Evolutionary conservation across 2,329 filamentous ascomycete species (phyloP).

Genomic region (Tolypocladium capitatum): DNA sequence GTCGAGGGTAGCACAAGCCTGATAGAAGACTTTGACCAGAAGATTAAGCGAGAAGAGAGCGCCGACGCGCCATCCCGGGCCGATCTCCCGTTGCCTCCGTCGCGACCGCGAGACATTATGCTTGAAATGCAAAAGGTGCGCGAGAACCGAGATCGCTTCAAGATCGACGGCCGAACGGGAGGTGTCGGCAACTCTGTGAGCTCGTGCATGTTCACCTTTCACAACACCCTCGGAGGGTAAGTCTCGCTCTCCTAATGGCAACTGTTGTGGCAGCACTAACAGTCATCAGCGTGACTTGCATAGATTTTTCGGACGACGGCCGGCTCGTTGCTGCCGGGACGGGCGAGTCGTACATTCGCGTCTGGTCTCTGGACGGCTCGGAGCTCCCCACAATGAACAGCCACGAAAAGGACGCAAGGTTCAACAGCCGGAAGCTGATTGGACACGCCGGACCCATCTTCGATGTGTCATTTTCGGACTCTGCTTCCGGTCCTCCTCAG

Average conservation of each 20-base stretch:
- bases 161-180: slow-evolving; percentile 70
- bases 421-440: slow-evolving; percentile 58
- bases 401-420: slow-evolving; percentile 44
- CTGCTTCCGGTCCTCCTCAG: slow-evolving; percentile 41
- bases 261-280: neutral
- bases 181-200: slow-evolving; percentile 74
- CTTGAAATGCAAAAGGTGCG: slow-evolving; percentile 91
- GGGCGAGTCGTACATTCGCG: slow-evolving; percentile 85
- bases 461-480: slow-evolving; percentile 70
- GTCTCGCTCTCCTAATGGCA: slow-evolving; percentile 12
- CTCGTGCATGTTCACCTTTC: slow-evolving; percentile 95
- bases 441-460: slow-evolving; percentile 88
- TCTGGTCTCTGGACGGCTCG: slow-evolving; percentile 84
- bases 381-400: slow-evolving; percentile 56
- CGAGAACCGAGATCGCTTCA: slow-evolving; percentile 84
- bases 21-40: slow-evolving; percentile 76
- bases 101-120: slow-evolving; percentile 76
- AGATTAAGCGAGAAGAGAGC: slow-evolving; percentile 79
- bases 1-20: slow-evolving; percentile 57
- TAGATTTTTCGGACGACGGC: slow-evolving; percentile 90
- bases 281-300: slow-evolving; percentile 58
- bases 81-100: slow-evolving; percentile 76
- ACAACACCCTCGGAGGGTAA: slow-evolving; percentile 86
- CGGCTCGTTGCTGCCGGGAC: slow-evolving; percentile 79
- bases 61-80: slow-evolving; percentile 68